Evolutionary conservation across 139 green algal species (phyloP).

Genomic region (Diplosphaera chodatii): DNA sequence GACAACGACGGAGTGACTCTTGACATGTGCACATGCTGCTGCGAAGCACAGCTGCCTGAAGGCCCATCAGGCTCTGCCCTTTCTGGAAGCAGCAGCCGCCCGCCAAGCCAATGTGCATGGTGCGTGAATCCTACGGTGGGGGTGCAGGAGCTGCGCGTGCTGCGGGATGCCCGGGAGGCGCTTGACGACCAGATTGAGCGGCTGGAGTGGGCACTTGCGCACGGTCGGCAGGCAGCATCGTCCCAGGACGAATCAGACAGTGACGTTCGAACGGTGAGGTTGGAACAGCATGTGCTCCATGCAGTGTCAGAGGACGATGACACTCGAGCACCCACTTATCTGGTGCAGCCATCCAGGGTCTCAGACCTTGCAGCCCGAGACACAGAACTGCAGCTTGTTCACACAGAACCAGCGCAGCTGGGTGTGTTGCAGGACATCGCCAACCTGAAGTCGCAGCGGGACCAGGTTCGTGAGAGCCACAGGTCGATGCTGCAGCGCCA

Average conservation of each 20-base stretch:
- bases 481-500: conserved; percentile 50
- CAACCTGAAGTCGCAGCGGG: conserved; percentile 33
- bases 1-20: too few species aligned
- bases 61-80: too few species aligned
- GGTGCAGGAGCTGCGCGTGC: conserved; percentile 47
- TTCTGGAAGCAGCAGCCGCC: too few species aligned
- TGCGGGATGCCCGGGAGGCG: conserved; percentile 61
- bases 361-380: not conserved
- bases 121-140: too few species aligned
- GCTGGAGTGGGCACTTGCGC: conserved; percentile 56
- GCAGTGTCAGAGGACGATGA: not conserved
- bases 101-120: too few species aligned
- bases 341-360: not conserved
- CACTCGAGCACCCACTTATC: too few species aligned
- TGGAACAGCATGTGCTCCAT: conserved; percentile 13
- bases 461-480: conserved; percentile 53
- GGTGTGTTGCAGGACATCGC: conserved; percentile 6
- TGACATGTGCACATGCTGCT: too few species aligned
- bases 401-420: not conserved
- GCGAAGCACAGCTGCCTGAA: too few species aligned
- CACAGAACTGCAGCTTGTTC: not conserved
- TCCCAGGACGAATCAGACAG: not conserved
- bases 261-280: conserved; percentile 1
- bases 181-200: conserved; percentile 82
- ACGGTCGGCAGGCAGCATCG: not conserved